A percentile compares a stretch with the other conserved stretches of the same genome.
Evolutionary conservation across 345 rosid genomes (phyloP).

Genomic region (Syzygium aromaticum): DNA sequence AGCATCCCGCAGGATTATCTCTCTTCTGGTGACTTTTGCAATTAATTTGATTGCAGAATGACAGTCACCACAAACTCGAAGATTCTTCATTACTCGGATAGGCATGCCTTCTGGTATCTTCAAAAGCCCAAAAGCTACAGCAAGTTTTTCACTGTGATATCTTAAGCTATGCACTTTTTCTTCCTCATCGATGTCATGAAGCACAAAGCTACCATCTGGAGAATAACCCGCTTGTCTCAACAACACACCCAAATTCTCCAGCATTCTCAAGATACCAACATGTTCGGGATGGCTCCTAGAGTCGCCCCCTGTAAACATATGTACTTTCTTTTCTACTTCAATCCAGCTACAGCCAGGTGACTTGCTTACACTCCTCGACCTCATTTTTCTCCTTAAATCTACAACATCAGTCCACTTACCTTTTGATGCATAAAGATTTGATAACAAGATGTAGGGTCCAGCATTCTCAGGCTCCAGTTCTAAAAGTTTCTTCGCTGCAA

Average conservation of each 20-base stretch:
- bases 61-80: constrained; percentile 77
- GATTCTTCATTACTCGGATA: constrained; percentile 72
- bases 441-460: constrained; percentile 58
- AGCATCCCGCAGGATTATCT: constrained; percentile 74
- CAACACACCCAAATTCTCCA: constrained; percentile 45
- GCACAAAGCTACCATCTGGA: constrained; percentile 67
- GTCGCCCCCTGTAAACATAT: constrained; percentile 60
- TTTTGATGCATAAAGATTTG: constrained; percentile 63
- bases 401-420: constrained; percentile 58
- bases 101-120: constrained; percentile 64
- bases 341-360: constrained; percentile 87
- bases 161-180: constrained; percentile 55
- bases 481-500: constrained; percentile 58
- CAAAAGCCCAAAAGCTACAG: constrained; percentile 75
- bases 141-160: constrained; percentile 67
- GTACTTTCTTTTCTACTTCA: constrained; percentile 55
- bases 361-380: constrained; percentile 40
- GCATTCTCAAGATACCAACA: constrained; percentile 29
- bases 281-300: constrained; percentile 48
- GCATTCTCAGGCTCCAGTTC: constrained; percentile 61
- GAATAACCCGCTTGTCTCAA: constrained; percentile 63
- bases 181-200: constrained; percentile 84
- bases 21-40: constrained; percentile 55
- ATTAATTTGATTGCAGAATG: constrained; percentile 66
- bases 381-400: constrained; percentile 44